These are phyloP conservation scores for Cenchrus americanus DNA, from an alignment of 176 grass and related monocot genomes.

Conservation along the genomic window DNA sequence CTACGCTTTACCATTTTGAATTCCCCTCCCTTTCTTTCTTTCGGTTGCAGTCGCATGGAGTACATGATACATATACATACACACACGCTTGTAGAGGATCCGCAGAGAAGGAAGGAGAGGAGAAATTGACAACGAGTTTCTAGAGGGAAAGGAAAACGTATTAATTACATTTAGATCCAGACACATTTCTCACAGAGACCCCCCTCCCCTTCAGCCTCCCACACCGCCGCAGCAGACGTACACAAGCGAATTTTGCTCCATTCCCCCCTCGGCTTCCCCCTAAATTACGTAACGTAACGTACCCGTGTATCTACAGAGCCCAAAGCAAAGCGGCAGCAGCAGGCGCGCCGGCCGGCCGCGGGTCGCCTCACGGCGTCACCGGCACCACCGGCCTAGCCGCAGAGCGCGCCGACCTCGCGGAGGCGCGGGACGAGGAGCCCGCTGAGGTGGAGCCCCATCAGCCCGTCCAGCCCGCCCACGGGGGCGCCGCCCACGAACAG, in stretches of 20 bases:
- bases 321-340: background rate
- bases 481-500: constrained; percentile 70
- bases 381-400: background rate
- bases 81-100: no score
- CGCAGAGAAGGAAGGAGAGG: background rate
- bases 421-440: constrained; percentile 48
- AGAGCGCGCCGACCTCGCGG: constrained; percentile 46
- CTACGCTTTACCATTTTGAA: background rate
- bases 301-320: constrained; percentile 25
- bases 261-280: background rate
- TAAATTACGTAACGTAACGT: constrained; percentile 23
- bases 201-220: background rate
- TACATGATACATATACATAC: no score
- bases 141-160: constrained; percentile 20
- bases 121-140: background rate
- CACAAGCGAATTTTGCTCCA: no score
- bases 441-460: constrained; percentile 72
- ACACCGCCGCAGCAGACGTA: background rate
- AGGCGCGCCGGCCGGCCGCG: no score
- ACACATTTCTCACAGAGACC: constrained; percentile 9
- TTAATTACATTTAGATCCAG: constrained; percentile 52
- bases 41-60: background rate
- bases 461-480: constrained; percentile 69
- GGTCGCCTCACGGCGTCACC: no score
- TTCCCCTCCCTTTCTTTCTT: background rate